These are phyloP conservation scores for Backusella macrospora DNA, from an alignment of 192 early-diverging fungal genomes.

Conservation along the genomic window DNA sequence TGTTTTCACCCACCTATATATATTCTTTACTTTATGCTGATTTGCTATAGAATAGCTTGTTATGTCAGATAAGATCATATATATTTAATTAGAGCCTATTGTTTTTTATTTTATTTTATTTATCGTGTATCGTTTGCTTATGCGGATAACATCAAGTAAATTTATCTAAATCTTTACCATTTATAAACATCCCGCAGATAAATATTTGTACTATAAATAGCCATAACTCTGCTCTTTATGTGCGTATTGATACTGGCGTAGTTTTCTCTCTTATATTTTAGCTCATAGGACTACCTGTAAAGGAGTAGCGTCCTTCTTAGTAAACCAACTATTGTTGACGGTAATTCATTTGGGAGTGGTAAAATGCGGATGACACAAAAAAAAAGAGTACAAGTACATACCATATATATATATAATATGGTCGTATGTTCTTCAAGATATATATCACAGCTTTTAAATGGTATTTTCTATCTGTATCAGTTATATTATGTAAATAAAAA, in stretches of 20 bases:
- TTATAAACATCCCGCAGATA: not conserved
- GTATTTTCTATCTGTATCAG: no score
- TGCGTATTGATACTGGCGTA: not conserved
- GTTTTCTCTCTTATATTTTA: not conserved
- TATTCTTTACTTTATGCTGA: constrained; percentile 2
- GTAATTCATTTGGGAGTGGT: not conserved
- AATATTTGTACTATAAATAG: not conserved
- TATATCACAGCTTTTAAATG: no score
- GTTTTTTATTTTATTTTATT: not conserved
- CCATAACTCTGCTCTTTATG: not conserved
- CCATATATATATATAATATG: not conserved
- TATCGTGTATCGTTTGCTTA: not conserved
- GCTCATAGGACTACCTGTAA: not conserved
- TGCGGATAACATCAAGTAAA: not conserved
- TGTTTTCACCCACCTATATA: not conserved
- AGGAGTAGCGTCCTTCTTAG: not conserved
- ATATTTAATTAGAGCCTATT: not conserved
- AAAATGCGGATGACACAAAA: not conserved
- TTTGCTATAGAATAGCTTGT: not conserved
- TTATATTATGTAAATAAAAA: no score
- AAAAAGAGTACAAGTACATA: not conserved
- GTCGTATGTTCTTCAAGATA: no score
- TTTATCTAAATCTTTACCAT: not conserved
- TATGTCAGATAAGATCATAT: not conserved
- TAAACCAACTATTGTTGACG: not conserved